Evolutionary conservation across 2,329 filamentous ascomycete species (phyloP), one percentile per base, ranked within the genome.

Genomic region (Monosporascus sp.): DNA sequence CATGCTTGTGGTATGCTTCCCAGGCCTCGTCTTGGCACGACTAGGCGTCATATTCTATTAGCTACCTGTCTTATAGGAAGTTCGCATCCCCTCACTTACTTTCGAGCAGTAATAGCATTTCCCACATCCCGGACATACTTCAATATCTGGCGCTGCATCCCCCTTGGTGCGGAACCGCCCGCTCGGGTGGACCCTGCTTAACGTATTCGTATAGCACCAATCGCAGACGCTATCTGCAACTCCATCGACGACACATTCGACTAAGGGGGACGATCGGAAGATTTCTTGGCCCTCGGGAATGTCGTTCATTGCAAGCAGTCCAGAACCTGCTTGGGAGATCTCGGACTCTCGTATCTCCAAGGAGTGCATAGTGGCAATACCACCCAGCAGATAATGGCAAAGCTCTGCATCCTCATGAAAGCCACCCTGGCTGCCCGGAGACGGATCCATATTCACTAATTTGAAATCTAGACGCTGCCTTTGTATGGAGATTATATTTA

Each of bases 21-120:
- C 66, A 69, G 0, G 66, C 66, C 14, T 55, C 55, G 40, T 55
- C 55, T 45, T 69, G 67, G 50, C 68, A 70, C 18, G 56, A 31
- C 65, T 69, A n/a, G 20, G 14, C 7, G 3, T 15, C 43, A 46
- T 46, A 17, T 17, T 8, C 6, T n/a, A 17, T 46, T 14, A 46
- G 41, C 14, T 2, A 5, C 6, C 41, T 5, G 20, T 17, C 18
- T 22, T 26, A 24, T 20, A 20, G n/a, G 7, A 7, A 41, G 7
- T 11, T 6, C 5, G 17, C 17, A 41, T 35, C 5, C 22, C 6
- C 7, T 28, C 7, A 49, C 54, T 24, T 46, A 68, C 65, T 61
- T 60, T 63, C 24, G 60, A 63, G 54, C 67, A 69, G 50, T 66
- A 69, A 8, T 58, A 52, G 3, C 60, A 62, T 14, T 57, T 52